Conservation (phyloP, 441 rosid species). For the Populus hybrid region DNA sequence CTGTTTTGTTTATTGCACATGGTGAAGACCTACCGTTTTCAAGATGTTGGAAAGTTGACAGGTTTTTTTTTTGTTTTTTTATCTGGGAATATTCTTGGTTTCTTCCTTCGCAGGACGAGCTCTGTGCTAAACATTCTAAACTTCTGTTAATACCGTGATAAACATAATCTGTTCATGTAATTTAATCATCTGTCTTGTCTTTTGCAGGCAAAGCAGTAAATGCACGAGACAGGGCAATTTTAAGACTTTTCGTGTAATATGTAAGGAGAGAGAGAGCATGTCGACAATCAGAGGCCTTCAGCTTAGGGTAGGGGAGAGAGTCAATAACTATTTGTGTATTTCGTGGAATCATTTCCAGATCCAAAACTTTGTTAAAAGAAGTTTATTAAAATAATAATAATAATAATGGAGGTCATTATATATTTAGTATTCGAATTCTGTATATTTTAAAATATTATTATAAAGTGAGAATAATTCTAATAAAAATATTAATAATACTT, state of each 20-base stretch:
- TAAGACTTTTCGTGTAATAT: not conserved
- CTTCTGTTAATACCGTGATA: not conserved
- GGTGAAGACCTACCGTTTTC: not conserved
- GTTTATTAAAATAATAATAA: too few species aligned
- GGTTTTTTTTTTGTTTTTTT: not conserved
- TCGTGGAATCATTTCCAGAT: not conserved
- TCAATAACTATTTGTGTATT: not conserved
- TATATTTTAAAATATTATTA: too few species aligned
- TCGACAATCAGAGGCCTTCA: not conserved
- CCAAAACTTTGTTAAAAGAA: not conserved
- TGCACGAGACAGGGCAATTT: too few species aligned
- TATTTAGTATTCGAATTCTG: not conserved
- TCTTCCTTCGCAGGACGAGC: not conserved
- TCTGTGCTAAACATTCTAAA: not conserved
- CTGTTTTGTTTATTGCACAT: conserved; percentile 1
- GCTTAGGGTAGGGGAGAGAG: not conserved
- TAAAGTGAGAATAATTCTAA: too few species aligned
- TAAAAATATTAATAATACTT: too few species aligned
- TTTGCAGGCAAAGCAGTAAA: conserved; percentile 35
- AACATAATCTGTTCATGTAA: not conserved
- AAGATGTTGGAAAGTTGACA: not conserved
- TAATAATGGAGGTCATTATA: not conserved
- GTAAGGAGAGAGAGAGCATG: not conserved
- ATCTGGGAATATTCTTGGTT: conserved; percentile 24
- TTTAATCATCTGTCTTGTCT: not conserved